phyloP scores from a whole-genome alignment of 1,139 yeast species.

The Candida labiduridarum region DNA sequence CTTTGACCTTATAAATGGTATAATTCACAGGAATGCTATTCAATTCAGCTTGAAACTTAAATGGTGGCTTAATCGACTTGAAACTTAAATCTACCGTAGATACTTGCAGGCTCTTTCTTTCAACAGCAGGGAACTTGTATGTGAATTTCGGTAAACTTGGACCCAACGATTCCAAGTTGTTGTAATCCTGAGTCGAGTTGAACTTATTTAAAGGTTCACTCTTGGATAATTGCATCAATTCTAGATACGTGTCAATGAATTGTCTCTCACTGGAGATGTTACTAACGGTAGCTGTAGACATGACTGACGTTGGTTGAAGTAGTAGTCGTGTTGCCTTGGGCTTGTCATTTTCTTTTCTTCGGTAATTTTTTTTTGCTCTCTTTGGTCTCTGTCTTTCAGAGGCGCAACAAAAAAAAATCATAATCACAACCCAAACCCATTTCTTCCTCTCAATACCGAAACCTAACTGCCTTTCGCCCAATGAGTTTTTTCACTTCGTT shows the following conservation, averaged over 20 bases:
- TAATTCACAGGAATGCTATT: conserved; percentile 24
- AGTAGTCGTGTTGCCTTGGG: neutral
- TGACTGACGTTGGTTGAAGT: neutral
- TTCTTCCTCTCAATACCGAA: neutral
- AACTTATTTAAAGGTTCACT: conserved; percentile 28
- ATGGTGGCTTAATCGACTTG: conserved; percentile 50
- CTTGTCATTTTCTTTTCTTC: neutral
- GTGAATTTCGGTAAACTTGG: conserved; percentile 41
- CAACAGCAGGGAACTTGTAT: conserved; percentile 29
- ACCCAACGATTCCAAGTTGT: conserved; percentile 37
- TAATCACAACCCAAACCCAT: neutral
- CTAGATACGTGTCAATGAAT: conserved; percentile 38
- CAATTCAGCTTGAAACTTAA: conserved; percentile 35
- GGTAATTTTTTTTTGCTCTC: neutral
- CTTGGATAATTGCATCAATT: conserved; percentile 32
- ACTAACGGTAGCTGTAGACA: conserved; percentile 10
- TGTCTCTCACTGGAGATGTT: conserved; percentile 19
- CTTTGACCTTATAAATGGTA: conserved; percentile 39
- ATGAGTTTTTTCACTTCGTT: conserved; percentile 47
- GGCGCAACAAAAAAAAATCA: neutral
- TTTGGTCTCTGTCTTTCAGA: neutral
- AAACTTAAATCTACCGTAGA: conserved; percentile 25
- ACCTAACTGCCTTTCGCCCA: neutral
- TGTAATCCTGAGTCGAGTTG: conserved; percentile 36
- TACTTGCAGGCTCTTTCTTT: neutral